A percentile compares a stretch with the other conserved stretches of the same genome.
phyloP scores from a whole-genome alignment of 805 yeast species.

The Torulaspora microellipsoides region DNA sequence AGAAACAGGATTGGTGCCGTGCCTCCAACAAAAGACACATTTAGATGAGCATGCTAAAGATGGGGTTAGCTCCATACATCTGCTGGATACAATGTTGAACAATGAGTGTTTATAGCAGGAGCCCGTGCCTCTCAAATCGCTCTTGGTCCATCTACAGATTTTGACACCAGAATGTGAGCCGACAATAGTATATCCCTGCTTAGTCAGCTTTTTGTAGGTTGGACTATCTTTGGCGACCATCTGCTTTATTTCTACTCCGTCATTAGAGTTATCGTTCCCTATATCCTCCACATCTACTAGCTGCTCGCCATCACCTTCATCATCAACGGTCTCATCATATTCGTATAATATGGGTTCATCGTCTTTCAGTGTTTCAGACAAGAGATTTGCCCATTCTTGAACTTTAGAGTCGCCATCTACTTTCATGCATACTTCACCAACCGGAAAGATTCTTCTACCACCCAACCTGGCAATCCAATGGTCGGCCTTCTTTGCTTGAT shows the following conservation, averaged over 20 bases:
- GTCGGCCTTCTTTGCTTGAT: constrained; percentile 75
- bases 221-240: constrained; percentile 92
- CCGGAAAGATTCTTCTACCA: constrained; percentile 77
- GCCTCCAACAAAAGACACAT: constrained; percentile 97
- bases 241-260: constrained; percentile 48
- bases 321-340: constrained; percentile 53
- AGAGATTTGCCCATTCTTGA: constrained; percentile 60
- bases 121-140: constrained; percentile 90
- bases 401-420: constrained; percentile 55
- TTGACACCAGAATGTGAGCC: constrained; percentile 95
- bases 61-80: constrained; percentile 96
- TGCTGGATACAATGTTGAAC: constrained; percentile 83
- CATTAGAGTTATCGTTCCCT: constrained; percentile 44
- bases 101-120: constrained; percentile 91
- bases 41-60: constrained; percentile 90
- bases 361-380: constrained; percentile 60
- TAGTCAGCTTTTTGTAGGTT: constrained; percentile 79
- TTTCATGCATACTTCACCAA: constrained; percentile 81
- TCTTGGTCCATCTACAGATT: constrained; percentile 93
- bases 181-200: constrained; percentile 89
- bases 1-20: constrained; percentile 95
- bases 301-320: constrained; percentile 38
- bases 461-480: constrained; percentile 75
- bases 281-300: constrained; percentile 85
- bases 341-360: constrained; percentile 64